Evolutionary conservation across 805 yeast genomes (phyloP).

Genomic region (Peterozyma toletana): DNA sequence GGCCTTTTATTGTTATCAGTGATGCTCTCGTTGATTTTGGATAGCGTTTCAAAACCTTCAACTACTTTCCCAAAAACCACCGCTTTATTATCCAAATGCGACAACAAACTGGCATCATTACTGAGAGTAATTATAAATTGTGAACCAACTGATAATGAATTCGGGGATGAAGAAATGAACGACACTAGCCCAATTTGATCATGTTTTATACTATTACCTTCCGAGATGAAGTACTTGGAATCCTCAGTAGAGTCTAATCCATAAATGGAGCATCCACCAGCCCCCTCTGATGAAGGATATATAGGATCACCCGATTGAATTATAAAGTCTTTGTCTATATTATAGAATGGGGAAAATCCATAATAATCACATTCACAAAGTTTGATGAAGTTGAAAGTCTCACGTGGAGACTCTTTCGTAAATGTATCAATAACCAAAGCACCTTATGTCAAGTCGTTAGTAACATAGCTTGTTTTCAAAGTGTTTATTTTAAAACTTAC

Average conservation of each 20-base stretch:
- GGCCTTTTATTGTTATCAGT: conserved; percentile 35
- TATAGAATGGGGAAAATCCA: conserved; percentile 42
- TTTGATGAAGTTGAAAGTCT: conserved; percentile 41
- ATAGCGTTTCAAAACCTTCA: conserved; percentile 38
- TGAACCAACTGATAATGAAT: conserved; percentile 23
- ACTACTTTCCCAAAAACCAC: conserved; percentile 41
- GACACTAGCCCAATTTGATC: conserved; percentile 27
- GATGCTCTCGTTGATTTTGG: conserved; percentile 30
- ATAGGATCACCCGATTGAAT: conserved; percentile 43
- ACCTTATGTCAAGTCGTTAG: too few species aligned
- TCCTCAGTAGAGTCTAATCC: not conserved
- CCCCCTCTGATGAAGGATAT: conserved; percentile 23
- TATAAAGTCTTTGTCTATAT: conserved; percentile 29
- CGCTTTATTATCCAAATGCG: conserved; percentile 15
- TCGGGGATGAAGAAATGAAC: conserved; percentile 10
- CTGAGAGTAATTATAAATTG: conserved; percentile 29
- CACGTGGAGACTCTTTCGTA: conserved; percentile 25
- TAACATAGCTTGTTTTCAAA: too few species aligned
- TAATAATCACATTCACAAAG: conserved; percentile 46
- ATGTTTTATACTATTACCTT: conserved; percentile 18
- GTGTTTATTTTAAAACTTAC: conserved; percentile 19
- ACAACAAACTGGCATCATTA: conserved; percentile 16
- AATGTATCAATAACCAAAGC: conserved; percentile 40
- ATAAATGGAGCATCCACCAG: not conserved
- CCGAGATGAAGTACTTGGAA: not conserved